Evolutionary conservation across 306 rosid genomes (phyloP), one percentile per base, ranked within the genome.

Genomic region (Purshia tridentata): DNA sequence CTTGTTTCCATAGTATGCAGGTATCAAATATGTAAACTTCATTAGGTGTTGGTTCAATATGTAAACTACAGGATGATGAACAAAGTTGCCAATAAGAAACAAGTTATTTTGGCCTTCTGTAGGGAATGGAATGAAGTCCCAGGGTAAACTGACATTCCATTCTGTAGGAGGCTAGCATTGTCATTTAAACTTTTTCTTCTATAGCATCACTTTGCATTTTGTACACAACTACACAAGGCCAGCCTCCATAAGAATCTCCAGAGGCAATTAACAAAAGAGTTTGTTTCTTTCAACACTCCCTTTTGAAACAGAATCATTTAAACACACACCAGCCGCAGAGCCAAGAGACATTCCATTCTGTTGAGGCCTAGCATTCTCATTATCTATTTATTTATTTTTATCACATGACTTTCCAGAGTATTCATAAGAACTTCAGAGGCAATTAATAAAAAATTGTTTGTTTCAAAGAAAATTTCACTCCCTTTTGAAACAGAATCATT

Each of bases 381-480:
- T 16, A n/a, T n/a, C n/a, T 2, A 44, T 15, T 6, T n/a, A 2
- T 37, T 6, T 39, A n/a, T 37, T 51, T 37, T 8, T 15, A 35
- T 9, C 19, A 67, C 59, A 67, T 67, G 72, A 16, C 70, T 51
- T 45, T 68, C 19, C 29, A 45, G 12, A 9, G 41, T 13, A n/a
- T 23, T 57, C 9, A 23, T 11, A 49, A 11, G 5, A 40, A 10
- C 13, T 52, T 52, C 18, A 3, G 51, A 12, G 54, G 7, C 40
- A n/a, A 53, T 69, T 37, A n/a, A 18, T 11, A 40, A 29, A 29
- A 29, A 29, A 29, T 29, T 29, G 35, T 29, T 37, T 15, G 35
- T 60, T 57, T 22, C 62, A 57, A 57, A 57, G 9, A 65, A 20
- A 45, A 13, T 46, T 65, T 35, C 23, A 29, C 47, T 67, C 16